Evolutionary conservation across 2,329 filamentous ascomycete genomes (phyloP), one percentile per base, ranked within the genome.

Genomic region (Leptodontidium sp.): DNA sequence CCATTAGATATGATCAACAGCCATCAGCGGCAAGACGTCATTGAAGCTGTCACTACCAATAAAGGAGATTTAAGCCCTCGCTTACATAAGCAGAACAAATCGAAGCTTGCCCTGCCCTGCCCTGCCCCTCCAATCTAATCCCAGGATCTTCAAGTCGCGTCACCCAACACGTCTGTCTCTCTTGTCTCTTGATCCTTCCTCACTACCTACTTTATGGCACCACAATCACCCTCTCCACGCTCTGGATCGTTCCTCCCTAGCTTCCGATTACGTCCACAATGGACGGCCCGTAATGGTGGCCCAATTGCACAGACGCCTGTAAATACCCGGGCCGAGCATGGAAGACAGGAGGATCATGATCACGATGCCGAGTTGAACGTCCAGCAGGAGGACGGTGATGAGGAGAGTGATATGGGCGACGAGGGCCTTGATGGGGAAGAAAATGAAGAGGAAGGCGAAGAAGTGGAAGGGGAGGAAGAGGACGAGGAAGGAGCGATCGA

Each of bases 401-500:
- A 69, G 21, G 68, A 67, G n/a, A 71, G 69, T 14, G 68, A 74
- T 32, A 43, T 59, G 5, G 71, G 55, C 6, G 70, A 70, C 12
- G 70, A 72, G 1, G 67, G 66, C 17, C 69, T 73, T 6, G 73
- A 74, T 38, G 72, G 69, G 4, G 70, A 67, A 50, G 75, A 72
- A 8, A 69, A 72, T 35, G 72, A 74, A 8, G 76, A 73, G 24
- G 71, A 70, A 49, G 75, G 64, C 15, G 72, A 71, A n/a, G 77
- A 68, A 24, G 82, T 81, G 0, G 78, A 79, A 26, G 47, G 8
- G 11, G 47, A 50, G 11, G 47, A 50, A 29, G 79, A 72, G 29
- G 79, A 79, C 3, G 78, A 80, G 7, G 80, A 82, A 38, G 80
- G 81, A 26, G 76, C 53, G 8, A 70, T 74, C 43, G 75, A 75